A percentile compares a stretch with the other conserved stretches of the same genome.
phyloP scores from a whole-genome alignment of 306 rosid species.

The Fragaria nilgerrensis region DNA sequence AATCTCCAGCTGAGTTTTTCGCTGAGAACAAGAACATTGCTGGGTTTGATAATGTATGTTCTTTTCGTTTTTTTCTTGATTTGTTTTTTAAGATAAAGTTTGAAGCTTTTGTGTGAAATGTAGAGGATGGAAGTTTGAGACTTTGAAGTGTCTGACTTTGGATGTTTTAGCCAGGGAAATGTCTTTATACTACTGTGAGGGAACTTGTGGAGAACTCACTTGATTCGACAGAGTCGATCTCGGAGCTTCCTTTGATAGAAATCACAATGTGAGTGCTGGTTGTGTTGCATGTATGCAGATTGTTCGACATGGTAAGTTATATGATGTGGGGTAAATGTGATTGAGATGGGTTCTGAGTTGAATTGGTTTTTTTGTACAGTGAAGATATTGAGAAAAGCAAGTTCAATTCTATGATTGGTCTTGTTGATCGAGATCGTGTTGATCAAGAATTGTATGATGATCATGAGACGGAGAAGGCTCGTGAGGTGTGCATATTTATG shows the following conservation, averaged over 20 bases:
- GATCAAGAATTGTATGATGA: constrained; percentile 80
- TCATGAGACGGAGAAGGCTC: constrained; percentile 83
- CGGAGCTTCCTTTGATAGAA: constrained; percentile 92
- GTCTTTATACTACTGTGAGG: constrained; percentile 86
- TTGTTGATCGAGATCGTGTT: constrained; percentile 83
- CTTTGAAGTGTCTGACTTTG: neutral
- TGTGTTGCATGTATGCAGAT: neutral
- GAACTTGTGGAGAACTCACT: constrained; percentile 89
- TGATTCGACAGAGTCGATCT: constrained; percentile 87
- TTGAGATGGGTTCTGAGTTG: neutral
- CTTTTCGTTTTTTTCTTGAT: neutral
- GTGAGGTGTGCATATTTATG: constrained; percentile 59
- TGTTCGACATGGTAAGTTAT: neutral
- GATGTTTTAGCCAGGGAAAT: constrained; percentile 69
- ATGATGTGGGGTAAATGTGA: neutral
- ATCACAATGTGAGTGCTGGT: constrained; percentile 59
- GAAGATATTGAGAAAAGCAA: constrained; percentile 88
- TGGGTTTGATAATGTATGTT: constrained; percentile 81
- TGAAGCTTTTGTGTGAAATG: neutral
- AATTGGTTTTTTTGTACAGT: constrained; percentile 38
- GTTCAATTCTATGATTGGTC: constrained; percentile 94
- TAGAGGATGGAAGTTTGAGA: neutral
- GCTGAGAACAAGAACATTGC: constrained; percentile 97
- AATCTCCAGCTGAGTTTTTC: constrained; percentile 94
- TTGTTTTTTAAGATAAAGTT: neutral